Evolutionary conservation across 257 asterid genomes (phyloP).

Genomic region (Craterostigma plantagineum): DNA sequence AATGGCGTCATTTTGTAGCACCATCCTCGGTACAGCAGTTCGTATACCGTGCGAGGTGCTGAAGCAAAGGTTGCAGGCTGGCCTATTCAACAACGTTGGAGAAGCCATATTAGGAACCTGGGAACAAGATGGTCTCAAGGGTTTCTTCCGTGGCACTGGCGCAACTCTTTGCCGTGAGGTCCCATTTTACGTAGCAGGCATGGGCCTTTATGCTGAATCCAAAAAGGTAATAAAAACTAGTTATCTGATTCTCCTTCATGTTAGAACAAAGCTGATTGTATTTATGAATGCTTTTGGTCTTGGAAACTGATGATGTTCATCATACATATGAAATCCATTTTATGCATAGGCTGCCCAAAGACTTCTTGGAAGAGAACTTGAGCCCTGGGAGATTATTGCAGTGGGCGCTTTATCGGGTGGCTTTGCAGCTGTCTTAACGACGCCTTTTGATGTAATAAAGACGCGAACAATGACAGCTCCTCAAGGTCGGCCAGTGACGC

Average conservation of each 20-base stretch:
- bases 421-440: conserved; percentile 66
- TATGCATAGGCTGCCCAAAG: conserved; percentile 48
- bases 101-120: conserved; percentile 73
- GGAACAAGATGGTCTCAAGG: conserved; percentile 72
- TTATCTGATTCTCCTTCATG: neutral
- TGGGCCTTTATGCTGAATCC: conserved; percentile 94
- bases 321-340: neutral
- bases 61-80: conserved; percentile 92
- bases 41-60: conserved; percentile 89
- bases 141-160: conserved; percentile 95
- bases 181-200: conserved; percentile 91
- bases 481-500: conserved; percentile 37
- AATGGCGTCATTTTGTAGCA: conserved; percentile 71
- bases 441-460: conserved; percentile 93
- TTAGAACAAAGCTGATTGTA: neutral
- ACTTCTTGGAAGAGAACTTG: conserved; percentile 62
- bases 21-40: conserved; percentile 79
- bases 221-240: conserved; percentile 44
- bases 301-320: neutral
- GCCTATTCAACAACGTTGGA: conserved; percentile 64
- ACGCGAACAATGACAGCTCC: conserved; percentile 88
- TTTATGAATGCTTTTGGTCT: neutral
- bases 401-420: conserved; percentile 96
- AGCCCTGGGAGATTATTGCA: conserved; percentile 83
- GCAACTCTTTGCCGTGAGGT: conserved; percentile 88